These are phyloP conservation scores for Magnaporthiopsis poae DNA, from an alignment of 2,329 filamentous ascomycete genomes.

Conservation along the genomic window DNA sequence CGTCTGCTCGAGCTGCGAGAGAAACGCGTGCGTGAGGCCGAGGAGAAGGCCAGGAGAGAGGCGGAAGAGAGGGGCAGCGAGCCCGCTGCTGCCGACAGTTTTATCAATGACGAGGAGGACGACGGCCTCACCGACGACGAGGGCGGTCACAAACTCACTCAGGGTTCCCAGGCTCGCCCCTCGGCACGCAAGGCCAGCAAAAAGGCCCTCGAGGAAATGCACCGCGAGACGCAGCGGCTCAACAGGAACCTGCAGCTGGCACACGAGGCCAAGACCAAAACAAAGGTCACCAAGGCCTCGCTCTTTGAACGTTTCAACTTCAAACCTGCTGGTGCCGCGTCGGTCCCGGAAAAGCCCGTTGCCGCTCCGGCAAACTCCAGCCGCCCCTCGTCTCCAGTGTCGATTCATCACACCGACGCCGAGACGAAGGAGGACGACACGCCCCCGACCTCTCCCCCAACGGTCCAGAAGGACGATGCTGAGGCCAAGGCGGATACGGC, in stretches of 20 bases:
- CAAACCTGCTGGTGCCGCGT: slow-evolving; percentile 30
- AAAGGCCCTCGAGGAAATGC: slow-evolving; percentile 90
- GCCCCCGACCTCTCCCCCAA: slow-evolving; percentile 61
- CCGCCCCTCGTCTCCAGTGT: slow-evolving; percentile 36
- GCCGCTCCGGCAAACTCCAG: slow-evolving; percentile 39
- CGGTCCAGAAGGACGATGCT: slow-evolving; percentile 21
- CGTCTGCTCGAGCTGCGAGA: slow-evolving; percentile 64
- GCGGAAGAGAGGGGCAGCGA: slow-evolving; percentile 13
- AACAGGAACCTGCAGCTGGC: slow-evolving; percentile 81
- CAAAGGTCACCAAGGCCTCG: slow-evolving; percentile 75
- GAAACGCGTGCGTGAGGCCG: slow-evolving; percentile 58
- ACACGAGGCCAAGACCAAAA: slow-evolving; percentile 82
- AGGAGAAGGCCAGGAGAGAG: slow-evolving; percentile 30
- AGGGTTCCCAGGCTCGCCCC: slow-evolving; percentile 37
- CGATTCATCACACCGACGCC: slow-evolving; percentile 36
- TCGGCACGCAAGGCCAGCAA: slow-evolving; percentile 79
- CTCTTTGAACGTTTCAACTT: slow-evolving; percentile 80
- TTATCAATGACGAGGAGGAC: slow-evolving; percentile 32
- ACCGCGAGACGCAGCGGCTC: slow-evolving; percentile 84
- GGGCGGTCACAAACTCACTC: slow-evolving; percentile 56
- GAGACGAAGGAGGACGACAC: slow-evolving; percentile 47
- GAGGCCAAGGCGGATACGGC: slow-evolving; percentile 13
- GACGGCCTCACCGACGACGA: slow-evolving; percentile 53
- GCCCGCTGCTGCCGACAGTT: slow-evolving; percentile 30
- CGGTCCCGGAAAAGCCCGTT: slow-evolving; percentile 17